Base-by-base conservation (phyloP, 2,329 filamentous ascomycete species). In the Aspergillus thermomutatus region DNA sequence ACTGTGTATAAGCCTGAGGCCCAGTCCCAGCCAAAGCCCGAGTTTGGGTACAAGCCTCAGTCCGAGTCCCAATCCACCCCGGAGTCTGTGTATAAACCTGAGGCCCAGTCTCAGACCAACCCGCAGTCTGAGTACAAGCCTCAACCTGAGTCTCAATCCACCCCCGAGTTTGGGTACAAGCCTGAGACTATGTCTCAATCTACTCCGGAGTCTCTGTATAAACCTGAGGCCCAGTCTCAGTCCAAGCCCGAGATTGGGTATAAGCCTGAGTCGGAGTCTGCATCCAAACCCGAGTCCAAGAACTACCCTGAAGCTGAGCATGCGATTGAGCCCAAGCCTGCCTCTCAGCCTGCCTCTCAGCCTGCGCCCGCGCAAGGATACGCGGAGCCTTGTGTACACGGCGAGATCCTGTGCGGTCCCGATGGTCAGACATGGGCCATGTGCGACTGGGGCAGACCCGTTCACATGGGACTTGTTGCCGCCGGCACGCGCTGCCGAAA, bases 401-500 rank as follows among this genome's bases (percentile, higher is more conserved):
- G 72, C 2, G 64, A 67, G 7, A 68, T 76, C 40, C 58, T 71
- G 25, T 77, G 75, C 53, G 63, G 69, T 17, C 58, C 64, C 0
- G 65, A 71, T 49, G 73, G 69, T 4, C 60, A 50, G 2, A 59
- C 64, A 21, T 77, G 72, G 67, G 72, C 69, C 17, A 63, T 74
- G 56, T 76, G 73, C 62, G 59, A 60, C 49, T 56, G 69, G 50
- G 67, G 66, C n/a, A 52, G 43, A 0, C 65, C 71, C 5, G 53
- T 72, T 45, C 64, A 62, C 58, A 77, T 77, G 75, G 75, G 75
- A 4, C 50, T 62, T 25, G 75, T 77, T 10, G 72, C 75, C 26
- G 57, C 68, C 3, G 75, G 75, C 6, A 77, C 69, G 28, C 52
- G 54, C 10, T 77, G 75, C 58, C 57, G 57, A 1, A 55, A 66